Conservation (phyloP, 805 yeast genomes). For the Yarrowia keelungensis region DNA sequence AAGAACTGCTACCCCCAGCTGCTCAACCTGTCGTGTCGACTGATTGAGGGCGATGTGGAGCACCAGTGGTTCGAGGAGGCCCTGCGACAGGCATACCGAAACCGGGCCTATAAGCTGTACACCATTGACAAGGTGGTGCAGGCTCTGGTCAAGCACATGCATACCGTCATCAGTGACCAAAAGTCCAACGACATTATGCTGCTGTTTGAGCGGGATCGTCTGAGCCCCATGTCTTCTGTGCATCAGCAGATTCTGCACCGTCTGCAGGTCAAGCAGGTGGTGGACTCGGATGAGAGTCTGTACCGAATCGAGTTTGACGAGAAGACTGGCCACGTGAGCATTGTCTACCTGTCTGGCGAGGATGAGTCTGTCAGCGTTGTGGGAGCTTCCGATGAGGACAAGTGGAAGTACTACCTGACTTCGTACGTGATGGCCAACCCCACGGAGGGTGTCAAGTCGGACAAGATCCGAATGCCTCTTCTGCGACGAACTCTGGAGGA, state of each 20-base stretch:
- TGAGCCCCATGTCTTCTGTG: constrained; percentile 67
- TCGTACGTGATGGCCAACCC: constrained; percentile 94
- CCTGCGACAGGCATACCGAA: constrained; percentile 91
- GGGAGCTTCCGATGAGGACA: constrained; percentile 79
- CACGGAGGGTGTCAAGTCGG: constrained; percentile 90
- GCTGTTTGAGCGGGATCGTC: constrained; percentile 83
- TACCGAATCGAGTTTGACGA: constrained; percentile 81
- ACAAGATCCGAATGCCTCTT: constrained; percentile 80
- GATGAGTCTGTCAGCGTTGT: constrained; percentile 53
- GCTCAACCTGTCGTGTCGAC: constrained; percentile 71
- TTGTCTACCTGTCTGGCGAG: constrained; percentile 86
- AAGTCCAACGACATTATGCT: constrained; percentile 81
- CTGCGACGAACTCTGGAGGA: constrained; percentile 57
- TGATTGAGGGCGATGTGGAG: constrained; percentile 89
- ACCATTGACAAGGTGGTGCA: constrained; percentile 93
- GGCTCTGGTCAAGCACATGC: constrained; percentile 83
- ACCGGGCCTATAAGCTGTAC: constrained; percentile 89
- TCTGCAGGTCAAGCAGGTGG: constrained; percentile 79
- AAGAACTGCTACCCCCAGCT: constrained; percentile 69
- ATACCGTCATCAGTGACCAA: constrained; percentile 77
- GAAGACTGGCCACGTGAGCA: constrained; percentile 58
- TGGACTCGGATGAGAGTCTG: constrained; percentile 90
- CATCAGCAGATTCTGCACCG: constrained; percentile 90
- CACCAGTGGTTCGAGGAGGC: constrained; percentile 96
- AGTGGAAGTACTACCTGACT: constrained; percentile 92